Evolutionary conservation across 805 yeast species (phyloP).

Genomic region (Candida hispaniensis): DNA sequence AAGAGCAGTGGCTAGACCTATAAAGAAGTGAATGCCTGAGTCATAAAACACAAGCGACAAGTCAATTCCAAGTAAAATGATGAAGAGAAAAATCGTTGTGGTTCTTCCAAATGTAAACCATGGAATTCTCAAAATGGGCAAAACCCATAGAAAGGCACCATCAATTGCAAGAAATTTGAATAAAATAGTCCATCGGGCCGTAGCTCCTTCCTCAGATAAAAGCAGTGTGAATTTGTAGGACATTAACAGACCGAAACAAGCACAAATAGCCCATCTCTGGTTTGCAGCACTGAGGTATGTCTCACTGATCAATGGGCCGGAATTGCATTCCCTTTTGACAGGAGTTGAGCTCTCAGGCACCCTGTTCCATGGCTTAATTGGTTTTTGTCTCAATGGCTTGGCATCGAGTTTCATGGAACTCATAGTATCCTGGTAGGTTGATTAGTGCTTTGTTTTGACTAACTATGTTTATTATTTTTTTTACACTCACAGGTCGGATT

Average conservation of each 20-base stretch:
- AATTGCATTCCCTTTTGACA: no score
- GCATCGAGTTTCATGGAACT: no score
- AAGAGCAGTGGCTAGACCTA: constrained; percentile 20
- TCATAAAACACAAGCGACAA: constrained; percentile 16
- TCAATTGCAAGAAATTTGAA: constrained; percentile 67
- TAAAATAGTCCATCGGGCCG: constrained; percentile 1
- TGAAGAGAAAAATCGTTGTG: constrained; percentile 41
- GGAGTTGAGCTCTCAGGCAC: no score
- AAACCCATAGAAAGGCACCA: constrained; percentile 53
- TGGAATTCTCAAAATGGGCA: constrained; percentile 70
- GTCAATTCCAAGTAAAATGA: constrained; percentile 31
- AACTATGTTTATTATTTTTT: no score
- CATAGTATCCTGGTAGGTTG: no score
- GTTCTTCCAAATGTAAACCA: constrained; percentile 54
- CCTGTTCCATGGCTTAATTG: no score
- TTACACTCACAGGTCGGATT: no score
- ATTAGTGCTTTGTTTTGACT: no score
- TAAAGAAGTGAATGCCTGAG: constrained; percentile 17
- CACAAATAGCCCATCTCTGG: constrained; percentile 59
- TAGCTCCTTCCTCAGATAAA: constrained; percentile 1
- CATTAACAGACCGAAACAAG: constrained; percentile 64
- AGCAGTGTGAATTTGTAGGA: constrained; percentile 58
- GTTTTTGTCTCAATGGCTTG: no score
- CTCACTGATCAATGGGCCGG: constrained; percentile 44
- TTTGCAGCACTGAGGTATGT: constrained; percentile 58